phyloP scores from a whole-genome alignment of 306 rosid species.

The Boehmeria nivea region DNA sequence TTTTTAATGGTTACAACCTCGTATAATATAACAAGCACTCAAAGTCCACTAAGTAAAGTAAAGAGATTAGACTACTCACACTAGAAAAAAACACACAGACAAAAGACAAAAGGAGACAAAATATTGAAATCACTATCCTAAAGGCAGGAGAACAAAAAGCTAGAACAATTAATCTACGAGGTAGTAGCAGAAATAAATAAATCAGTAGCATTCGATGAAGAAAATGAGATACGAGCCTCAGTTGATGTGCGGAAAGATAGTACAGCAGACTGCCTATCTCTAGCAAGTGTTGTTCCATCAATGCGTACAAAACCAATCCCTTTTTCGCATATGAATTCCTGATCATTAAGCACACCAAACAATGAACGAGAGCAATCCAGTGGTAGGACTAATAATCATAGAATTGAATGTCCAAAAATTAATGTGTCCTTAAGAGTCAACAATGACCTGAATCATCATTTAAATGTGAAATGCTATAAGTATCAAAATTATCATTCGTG shows the following conservation, averaged over 20 bases:
- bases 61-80: neutral
- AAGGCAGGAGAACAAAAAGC: neutral
- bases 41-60: neutral
- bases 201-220: too few species aligned
- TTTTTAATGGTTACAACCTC: too few species aligned
- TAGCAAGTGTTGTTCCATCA: slow-evolving; percentile 86
- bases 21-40: neutral
- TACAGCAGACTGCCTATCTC: slow-evolving; percentile 83
- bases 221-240: slow-evolving; percentile 40
- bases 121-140: neutral
- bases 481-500: too few species aligned
- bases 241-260: slow-evolving; percentile 59
- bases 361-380: neutral
- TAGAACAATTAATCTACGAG: neutral
- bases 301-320: slow-evolving; percentile 76
- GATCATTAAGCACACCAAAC: slow-evolving; percentile 6
- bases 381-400: neutral
- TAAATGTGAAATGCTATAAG: too few species aligned
- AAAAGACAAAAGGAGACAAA: neutral
- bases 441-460: too few species aligned
- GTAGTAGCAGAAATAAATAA: neutral
- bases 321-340: slow-evolving; percentile 81
- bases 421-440: too few species aligned
- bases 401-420: neutral
- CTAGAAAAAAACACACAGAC: neutral